A percentile compares a stretch with the other conserved stretches of the same genome.
These are phyloP conservation scores for Aureobasidium sp. DNA, from an alignment of 2,329 filamentous ascomycete genomes.

Conservation along the genomic window DNA sequence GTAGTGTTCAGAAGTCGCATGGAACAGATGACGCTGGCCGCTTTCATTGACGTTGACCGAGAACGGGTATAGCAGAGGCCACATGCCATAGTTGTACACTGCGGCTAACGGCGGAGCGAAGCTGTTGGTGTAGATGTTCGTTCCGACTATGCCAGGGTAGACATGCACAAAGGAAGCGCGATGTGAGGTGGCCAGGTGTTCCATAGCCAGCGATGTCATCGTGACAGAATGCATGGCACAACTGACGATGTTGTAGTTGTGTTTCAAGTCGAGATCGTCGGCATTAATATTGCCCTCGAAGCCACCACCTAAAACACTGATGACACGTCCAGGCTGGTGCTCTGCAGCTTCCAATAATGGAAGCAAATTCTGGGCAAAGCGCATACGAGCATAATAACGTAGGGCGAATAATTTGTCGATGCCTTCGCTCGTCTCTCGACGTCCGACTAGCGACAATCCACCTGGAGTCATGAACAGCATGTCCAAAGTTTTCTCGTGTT, in stretches of 20 bases:
- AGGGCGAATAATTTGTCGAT: constrained; percentile 29
- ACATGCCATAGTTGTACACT: constrained; percentile 13
- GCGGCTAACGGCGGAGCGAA: neutral
- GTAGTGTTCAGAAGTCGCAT: neutral
- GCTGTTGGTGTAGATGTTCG: neutral
- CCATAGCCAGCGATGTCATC: constrained; percentile 19
- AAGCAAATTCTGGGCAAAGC: constrained; percentile 33
- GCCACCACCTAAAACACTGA: constrained; percentile 22
- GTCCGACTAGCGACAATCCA: constrained; percentile 1
- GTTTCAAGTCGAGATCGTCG: constrained; percentile 23
- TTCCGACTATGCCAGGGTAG: constrained; percentile 21
- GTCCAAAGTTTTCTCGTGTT: constrained; percentile 44
- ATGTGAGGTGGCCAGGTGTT: constrained; percentile 18
- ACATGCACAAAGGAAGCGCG: constrained; percentile 18
- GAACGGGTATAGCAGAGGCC: constrained; percentile 17
- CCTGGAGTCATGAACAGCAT: constrained; percentile 46
- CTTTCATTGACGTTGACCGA: constrained; percentile 17
- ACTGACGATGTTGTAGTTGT: constrained; percentile 17
- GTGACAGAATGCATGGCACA: constrained; percentile 14
- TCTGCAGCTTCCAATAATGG: constrained; percentile 26
- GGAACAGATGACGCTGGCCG: constrained; percentile 20
- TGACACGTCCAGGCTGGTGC: constrained; percentile 21
- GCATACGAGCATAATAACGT: constrained; percentile 30
- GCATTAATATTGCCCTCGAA: constrained; percentile 22
- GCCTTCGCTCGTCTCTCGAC: constrained; percentile 30